Base-by-base conservation (phyloP, 495 filamentous ascomycete genomes). In the Chaetomium fimeti region DNA sequence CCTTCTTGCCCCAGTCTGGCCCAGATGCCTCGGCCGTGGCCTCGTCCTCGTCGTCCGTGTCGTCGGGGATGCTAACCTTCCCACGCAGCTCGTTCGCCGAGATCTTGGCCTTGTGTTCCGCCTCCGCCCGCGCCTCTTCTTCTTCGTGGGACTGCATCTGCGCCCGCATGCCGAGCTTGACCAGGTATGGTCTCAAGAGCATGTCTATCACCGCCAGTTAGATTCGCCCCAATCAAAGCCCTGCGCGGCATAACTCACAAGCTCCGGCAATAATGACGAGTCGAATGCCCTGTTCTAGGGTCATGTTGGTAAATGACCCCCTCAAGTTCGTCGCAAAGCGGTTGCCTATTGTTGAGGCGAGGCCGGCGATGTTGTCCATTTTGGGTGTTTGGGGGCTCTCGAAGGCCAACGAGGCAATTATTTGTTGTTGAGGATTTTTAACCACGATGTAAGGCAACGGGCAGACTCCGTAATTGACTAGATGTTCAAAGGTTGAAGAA, bases 121-220 rank as follows among this genome's bases (percentile, higher is more conserved):
- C 65, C 20, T 64, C 66, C 8, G 74, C 74, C 52, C 64, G 40
- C 4, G 68, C 69, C 11, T 77, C 75, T 47, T 79, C 72, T 13
- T 78, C 70, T 61, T 83, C 82, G 66, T 83, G 72, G 40, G 82
- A 59, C 54, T 72, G 72, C 67, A 78, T 77, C 67, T 84, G 82
- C 11, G 65, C 65, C 57, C 73, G 74, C 22, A 71, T 76, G 29
- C 76, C 79, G 28, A 80, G 64, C 64, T 82, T 83, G 66, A 82
- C 74, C 59, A 91, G 77, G 69, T 87, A 88, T 0, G 88, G 87
- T 5, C 89, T 82, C n/a, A 91, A 63, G 18, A 91, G 74, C 63
- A 85, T 48, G 76, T 91, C 91, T 69, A 77, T 78, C 54, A 5
- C 6, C 3, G 51, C 27, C 13, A 0, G 40, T 62, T n/a, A 62